A percentile compares a stretch with the other conserved stretches of the same genome.
Evolutionary conservation across 164 flowering plant genomes (phyloP).

Genomic region (Cinnamomum micranthum): DNA sequence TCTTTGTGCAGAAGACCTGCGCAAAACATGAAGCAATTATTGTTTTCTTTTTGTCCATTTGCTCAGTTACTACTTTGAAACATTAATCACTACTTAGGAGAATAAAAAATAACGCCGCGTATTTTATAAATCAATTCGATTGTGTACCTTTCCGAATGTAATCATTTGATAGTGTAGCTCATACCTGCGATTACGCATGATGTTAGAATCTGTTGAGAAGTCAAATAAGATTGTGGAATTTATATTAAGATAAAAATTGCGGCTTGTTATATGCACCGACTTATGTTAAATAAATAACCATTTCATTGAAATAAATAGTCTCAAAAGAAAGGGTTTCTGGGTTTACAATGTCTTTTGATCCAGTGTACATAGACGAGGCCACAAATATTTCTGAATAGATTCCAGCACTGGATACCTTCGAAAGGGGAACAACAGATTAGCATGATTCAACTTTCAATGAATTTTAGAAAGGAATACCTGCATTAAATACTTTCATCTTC

Average conservation of each 20-base stretch:
- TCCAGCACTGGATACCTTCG: conserved; percentile 72
- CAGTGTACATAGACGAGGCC: conserved; percentile 77
- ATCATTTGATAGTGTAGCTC: conserved; percentile 91
- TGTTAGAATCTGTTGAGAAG: conserved; percentile 14
- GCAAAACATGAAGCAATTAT: conserved; percentile 1
- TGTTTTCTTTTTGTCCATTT: too few species aligned
- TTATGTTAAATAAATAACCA: not conserved
- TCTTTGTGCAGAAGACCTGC: conserved; percentile 94
- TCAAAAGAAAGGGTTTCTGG: conserved; percentile 4
- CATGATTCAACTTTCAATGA: not conserved
- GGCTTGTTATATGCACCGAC: not conserved
- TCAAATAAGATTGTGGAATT: not conserved
- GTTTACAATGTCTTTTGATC: conserved; percentile 67
- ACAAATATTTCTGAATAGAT: conserved; percentile 71
- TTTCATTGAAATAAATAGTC: not conserved
- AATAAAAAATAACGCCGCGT: not conserved
- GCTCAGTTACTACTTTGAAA: not conserved
- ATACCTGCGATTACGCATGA: conserved; percentile 45
- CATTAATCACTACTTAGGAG: not conserved
- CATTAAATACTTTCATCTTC: too few species aligned
- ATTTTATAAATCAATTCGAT: not conserved
- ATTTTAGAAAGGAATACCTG: not conserved
- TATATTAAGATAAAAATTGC: too few species aligned
- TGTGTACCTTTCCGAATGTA: conserved; percentile 85
- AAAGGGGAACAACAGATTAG: conserved; percentile 5